These are phyloP conservation scores for Talaromyces stipitatus DNA, from an alignment of 495 filamentous ascomycete species.

Conservation along the genomic window DNA sequence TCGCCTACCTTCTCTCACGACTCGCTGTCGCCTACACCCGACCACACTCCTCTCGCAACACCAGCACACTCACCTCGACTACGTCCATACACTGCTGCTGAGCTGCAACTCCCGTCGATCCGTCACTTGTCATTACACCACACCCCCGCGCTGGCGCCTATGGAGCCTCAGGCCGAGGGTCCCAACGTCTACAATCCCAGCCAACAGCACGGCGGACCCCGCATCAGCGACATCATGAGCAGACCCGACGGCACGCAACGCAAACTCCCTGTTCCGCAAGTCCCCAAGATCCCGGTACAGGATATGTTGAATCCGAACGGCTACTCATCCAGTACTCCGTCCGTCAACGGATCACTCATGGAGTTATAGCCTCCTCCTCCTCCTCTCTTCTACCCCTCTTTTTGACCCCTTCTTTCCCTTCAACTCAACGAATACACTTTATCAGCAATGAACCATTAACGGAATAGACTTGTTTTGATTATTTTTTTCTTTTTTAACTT, in stretches of 20 bases:
- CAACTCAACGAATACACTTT: background rate
- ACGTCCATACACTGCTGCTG: conserved; percentile 61
- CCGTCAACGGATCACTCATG: conserved; percentile 40
- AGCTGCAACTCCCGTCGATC: conserved; percentile 77
- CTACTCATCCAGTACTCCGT: conserved; percentile 50
- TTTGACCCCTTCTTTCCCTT: too few species aligned
- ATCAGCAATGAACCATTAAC: background rate
- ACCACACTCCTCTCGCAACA: conserved; percentile 92
- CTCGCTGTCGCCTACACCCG: conserved; percentile 90
- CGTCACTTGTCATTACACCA: conserved; percentile 80
- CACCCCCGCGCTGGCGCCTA: conserved; percentile 82
- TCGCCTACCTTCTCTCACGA: conserved; percentile 98
- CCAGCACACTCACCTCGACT: conserved; percentile 93
- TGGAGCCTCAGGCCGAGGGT: conserved; percentile 68
- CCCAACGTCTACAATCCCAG: conserved; percentile 51
- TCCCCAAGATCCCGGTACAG: conserved; percentile 83
- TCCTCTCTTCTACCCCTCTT: too few species aligned
- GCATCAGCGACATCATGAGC: conserved; percentile 88
- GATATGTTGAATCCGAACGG: conserved; percentile 69
- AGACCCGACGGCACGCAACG: conserved; percentile 78
- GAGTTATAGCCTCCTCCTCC: conserved; percentile 10
- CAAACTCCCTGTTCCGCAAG: conserved; percentile 87
- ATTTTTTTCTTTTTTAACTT: too few species aligned
- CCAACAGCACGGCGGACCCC: conserved; percentile 51
- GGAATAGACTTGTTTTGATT: conserved; percentile 2